Conservation (phyloP, 1,284 basidiomycete genomes). For the Irpex sp. region DNA sequence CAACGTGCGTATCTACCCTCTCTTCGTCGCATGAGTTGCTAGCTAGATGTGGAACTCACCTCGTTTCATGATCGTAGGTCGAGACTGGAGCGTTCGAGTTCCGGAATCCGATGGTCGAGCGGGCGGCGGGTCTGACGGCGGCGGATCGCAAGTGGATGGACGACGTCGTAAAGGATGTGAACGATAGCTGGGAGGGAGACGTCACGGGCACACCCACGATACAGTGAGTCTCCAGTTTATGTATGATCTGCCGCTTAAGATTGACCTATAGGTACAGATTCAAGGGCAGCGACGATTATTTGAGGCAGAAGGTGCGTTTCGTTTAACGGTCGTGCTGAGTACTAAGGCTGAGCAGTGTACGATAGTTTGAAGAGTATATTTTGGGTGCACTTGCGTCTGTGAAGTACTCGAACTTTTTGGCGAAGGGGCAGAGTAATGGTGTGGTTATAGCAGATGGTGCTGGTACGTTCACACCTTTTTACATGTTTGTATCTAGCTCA, state of each 20-base stretch:
- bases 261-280: conserved; percentile 44
- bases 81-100: conserved; percentile 85
- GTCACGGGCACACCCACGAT: conserved; percentile 50
- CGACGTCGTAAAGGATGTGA: conserved; percentile 41
- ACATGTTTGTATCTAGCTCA: neutral
- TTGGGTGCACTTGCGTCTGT: conserved; percentile 75
- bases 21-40: neutral
- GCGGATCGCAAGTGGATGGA: conserved; percentile 98
- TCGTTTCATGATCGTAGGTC: conserved; percentile 42
- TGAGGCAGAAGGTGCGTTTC: conserved; percentile 69
- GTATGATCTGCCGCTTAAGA: neutral
- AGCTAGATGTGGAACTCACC: neutral
- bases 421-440: conserved; percentile 57
- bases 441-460: conserved; percentile 61
- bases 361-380: conserved; percentile 81
- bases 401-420: conserved; percentile 80
- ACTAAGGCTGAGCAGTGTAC: neutral
- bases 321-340: neutral
- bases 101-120: conserved; percentile 75
- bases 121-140: conserved; percentile 75
- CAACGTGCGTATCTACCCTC: conserved; percentile 54
- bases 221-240: conserved; percentile 44
- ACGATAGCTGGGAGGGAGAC: conserved; percentile 57
- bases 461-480: conserved; percentile 30
- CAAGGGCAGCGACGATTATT: conserved; percentile 89